phyloP scores from a whole-genome alignment of 805 yeast species.

The Kodamaea kaohsiungensis region DNA sequence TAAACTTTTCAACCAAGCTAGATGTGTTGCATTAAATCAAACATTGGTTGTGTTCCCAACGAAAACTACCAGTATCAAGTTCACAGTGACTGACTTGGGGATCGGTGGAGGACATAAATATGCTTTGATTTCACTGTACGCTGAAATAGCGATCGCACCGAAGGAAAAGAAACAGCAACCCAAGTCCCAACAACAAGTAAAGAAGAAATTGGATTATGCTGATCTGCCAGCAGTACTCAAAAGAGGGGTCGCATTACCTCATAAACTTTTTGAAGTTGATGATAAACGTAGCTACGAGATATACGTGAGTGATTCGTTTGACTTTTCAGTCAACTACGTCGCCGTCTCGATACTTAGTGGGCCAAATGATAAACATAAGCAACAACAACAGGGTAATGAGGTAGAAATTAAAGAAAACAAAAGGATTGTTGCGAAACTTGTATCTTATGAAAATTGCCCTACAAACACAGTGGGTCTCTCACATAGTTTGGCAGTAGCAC shows the following conservation, averaged over 20 bases:
- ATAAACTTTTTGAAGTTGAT: conserved; percentile 27
- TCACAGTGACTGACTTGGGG: conserved; percentile 49
- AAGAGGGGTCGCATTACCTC: conserved; percentile 61
- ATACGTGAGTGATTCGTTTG: conserved; percentile 40
- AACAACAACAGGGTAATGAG: conserved; percentile 13
- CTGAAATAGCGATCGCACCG: conserved; percentile 81
- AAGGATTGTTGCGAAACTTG: conserved; percentile 53
- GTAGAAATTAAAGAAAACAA: conserved; percentile 33
- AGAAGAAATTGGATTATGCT: conserved; percentile 25
- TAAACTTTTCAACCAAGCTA: conserved; percentile 71
- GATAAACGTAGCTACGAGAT: conserved; percentile 40
- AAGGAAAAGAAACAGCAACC: conserved; percentile 25
- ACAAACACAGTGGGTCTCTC: conserved; percentile 55
- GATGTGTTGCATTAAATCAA: conserved; percentile 67
- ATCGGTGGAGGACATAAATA: conserved; percentile 39
- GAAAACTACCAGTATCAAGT: conserved; percentile 57
- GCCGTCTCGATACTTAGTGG: conserved; percentile 55
- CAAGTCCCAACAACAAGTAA: conserved; percentile 14
- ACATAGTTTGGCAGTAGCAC: conserved; percentile 51
- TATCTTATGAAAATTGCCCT: conserved; percentile 31
- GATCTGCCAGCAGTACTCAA: conserved; percentile 40
- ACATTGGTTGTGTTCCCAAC: conserved; percentile 70
- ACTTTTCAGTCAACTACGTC: conserved; percentile 39
- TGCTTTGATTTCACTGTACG: conserved; percentile 58
- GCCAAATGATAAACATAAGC: conserved; percentile 36